These are phyloP conservation scores for Physocladia obscura DNA, from an alignment of 192 early-diverging fungal genomes.

Conservation along the genomic window DNA sequence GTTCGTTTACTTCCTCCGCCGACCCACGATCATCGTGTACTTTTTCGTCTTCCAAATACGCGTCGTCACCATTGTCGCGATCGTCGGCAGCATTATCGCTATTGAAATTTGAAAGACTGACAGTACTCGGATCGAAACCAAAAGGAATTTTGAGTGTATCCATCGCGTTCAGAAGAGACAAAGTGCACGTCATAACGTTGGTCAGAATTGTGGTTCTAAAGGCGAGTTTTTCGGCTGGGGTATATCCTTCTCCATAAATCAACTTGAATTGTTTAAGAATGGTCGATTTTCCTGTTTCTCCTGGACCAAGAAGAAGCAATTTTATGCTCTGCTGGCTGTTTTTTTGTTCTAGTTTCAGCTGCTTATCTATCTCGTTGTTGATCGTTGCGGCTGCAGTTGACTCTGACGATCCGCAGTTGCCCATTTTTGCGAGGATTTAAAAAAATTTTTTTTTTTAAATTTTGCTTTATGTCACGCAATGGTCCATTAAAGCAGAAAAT, in stretches of 20 bases:
- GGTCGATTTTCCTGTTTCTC: conserved; percentile 52
- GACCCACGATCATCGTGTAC: neutral
- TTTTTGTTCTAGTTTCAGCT: conserved; percentile 45
- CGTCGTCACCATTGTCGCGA: neutral
- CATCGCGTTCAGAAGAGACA: conserved; percentile 42
- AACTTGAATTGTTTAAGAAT: conserved; percentile 50
- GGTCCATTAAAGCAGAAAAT: neutral
- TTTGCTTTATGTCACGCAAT: neutral
- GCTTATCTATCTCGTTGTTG: conserved; percentile 51
- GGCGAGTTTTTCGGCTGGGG: conserved; percentile 31
- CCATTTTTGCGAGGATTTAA: neutral
- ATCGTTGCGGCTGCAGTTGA: conserved; percentile 55
- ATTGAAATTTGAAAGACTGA: neutral
- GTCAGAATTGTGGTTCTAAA: conserved; percentile 37
- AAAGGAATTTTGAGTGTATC: conserved; percentile 34
- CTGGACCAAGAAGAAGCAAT: conserved; percentile 42
- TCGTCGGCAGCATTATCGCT: neutral
- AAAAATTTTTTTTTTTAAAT: neutral
- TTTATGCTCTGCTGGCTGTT: conserved; percentile 28
- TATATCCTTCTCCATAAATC: conserved; percentile 40
- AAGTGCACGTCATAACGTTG: conserved; percentile 38
- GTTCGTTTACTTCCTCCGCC: neutral
- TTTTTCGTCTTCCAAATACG: neutral
- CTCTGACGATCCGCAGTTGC: conserved; percentile 6
- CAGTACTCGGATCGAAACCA: conserved; percentile 52